These are phyloP conservation scores for Asparagopsis taxiformis DNA, from an alignment of 31 red algal species.

Conservation along the genomic window DNA sequence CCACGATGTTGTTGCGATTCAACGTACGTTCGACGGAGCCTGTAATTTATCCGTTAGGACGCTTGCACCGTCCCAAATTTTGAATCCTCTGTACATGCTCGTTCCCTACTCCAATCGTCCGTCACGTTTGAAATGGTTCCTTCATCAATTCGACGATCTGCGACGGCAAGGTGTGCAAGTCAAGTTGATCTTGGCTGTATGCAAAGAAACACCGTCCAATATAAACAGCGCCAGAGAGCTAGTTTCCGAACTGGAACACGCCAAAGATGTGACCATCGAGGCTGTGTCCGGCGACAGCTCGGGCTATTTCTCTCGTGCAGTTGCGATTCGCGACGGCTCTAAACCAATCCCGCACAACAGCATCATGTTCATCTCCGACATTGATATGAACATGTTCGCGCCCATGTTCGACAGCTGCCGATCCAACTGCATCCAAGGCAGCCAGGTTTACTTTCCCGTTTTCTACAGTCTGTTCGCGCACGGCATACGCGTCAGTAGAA, in stretches of 20 bases:
- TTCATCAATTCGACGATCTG: constrained; percentile 45
- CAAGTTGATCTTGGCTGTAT: constrained; percentile 38
- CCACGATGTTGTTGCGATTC: constrained; percentile 32
- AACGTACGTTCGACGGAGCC: constrained; percentile 40
- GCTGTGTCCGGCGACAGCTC: constrained; percentile 22
- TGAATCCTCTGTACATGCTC: constrained; percentile 35
- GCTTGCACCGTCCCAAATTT: background rate
- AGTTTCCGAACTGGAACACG: background rate
- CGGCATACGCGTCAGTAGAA: constrained; percentile 19
- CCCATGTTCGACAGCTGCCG: constrained; percentile 58
- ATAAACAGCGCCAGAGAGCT: background rate
- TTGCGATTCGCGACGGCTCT: constrained; percentile 52
- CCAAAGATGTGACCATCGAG: constrained; percentile 1
- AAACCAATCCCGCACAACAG: constrained; percentile 27
- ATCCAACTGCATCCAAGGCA: constrained; percentile 49
- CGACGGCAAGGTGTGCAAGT: background rate
- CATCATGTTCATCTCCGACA: constrained; percentile 56
- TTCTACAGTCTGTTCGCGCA: constrained; percentile 68
- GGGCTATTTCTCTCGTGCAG: constrained; percentile 51
- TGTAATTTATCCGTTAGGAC: constrained; percentile 16
- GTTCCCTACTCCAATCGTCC: constrained; percentile 60
- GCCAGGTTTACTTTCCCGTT: constrained; percentile 79
- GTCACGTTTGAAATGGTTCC: constrained; percentile 46
- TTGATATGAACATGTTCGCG: constrained; percentile 70
- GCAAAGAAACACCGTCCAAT: constrained; percentile 23